These are phyloP conservation scores for Blastobotrys raffinosifermentans DNA, from an alignment of 1,139 yeast species.

Conservation along the genomic window DNA sequence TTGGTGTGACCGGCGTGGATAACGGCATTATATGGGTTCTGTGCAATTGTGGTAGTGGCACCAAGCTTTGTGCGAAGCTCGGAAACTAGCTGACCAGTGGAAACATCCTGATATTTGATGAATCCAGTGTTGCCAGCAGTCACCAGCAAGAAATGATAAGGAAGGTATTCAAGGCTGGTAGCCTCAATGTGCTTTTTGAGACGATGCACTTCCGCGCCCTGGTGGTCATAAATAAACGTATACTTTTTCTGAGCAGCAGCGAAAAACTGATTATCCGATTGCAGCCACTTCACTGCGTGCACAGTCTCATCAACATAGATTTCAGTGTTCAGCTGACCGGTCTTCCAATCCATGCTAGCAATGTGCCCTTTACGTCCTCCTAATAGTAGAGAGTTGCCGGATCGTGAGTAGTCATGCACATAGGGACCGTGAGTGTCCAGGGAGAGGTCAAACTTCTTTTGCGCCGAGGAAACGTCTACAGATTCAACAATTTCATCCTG, in stretches of 20 bases:
- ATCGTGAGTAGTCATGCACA: slow-evolving; percentile 69
- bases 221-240: slow-evolving; percentile 84
- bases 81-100: slow-evolving; percentile 81
- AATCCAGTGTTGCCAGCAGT: slow-evolving; percentile 87
- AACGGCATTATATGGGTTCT: slow-evolving; percentile 94
- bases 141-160: slow-evolving; percentile 83
- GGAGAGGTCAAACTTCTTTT: slow-evolving; percentile 68
- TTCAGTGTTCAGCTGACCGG: slow-evolving; percentile 76
- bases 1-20: slow-evolving; percentile 90
- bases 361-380: slow-evolving; percentile 94
- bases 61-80: slow-evolving; percentile 86
- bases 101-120: slow-evolving; percentile 88
- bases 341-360: slow-evolving; percentile 94
- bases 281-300: slow-evolving; percentile 82
- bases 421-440: slow-evolving; percentile 86
- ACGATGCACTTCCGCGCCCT: slow-evolving; percentile 88
- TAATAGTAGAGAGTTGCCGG: slow-evolving; percentile 77
- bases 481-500: slow-evolving; percentile 72
- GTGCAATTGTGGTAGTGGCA: slow-evolving; percentile 81
- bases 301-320: slow-evolving; percentile 83
- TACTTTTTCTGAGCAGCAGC: slow-evolving; percentile 97
- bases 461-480: slow-evolving; percentile 69
- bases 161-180: slow-evolving; percentile 77
- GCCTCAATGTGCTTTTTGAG: slow-evolving; percentile 85
- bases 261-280: slow-evolving; percentile 77